phyloP scores from a whole-genome alignment of 805 yeast genomes.

The Kluyveromyces wickerhamii region DNA sequence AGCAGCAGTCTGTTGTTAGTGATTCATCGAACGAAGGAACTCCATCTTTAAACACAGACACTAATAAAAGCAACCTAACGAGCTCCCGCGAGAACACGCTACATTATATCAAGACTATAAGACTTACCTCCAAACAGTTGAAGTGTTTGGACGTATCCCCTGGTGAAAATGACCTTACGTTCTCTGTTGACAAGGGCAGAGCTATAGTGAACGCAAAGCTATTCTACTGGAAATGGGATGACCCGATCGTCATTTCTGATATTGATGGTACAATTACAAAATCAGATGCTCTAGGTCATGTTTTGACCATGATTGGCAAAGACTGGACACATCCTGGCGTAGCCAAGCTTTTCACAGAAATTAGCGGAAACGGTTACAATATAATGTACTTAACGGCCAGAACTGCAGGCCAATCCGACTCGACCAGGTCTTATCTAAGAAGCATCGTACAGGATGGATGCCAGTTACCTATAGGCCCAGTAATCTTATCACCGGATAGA shows the following conservation, averaged over 20 bases:
- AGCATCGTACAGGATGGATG: constrained; percentile 72
- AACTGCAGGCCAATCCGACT: constrained; percentile 91
- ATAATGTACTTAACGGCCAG: constrained; percentile 91
- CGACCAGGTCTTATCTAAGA: constrained; percentile 73
- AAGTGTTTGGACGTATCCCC: constrained; percentile 60
- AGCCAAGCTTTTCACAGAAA: constrained; percentile 84
- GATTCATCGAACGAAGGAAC: constrained; percentile 11
- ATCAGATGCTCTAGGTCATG: constrained; percentile 96
- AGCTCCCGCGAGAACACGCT: constrained; percentile 1
- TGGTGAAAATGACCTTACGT: constrained; percentile 74
- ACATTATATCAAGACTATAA: constrained; percentile 72
- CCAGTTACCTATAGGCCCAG: constrained; percentile 82
- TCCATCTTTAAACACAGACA: constrained; percentile 6
- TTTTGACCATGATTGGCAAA: constrained; percentile 82
- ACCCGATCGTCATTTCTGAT: constrained; percentile 92
- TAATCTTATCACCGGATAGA: constrained; percentile 88
- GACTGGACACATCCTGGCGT: constrained; percentile 99
- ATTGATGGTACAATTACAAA: constrained; percentile 97
- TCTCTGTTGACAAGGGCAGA: constrained; percentile 75
- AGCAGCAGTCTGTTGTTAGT: constrained; percentile 1
- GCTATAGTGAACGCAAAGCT: constrained; percentile 68
- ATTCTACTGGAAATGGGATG: constrained; percentile 73
- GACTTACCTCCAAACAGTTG: constrained; percentile 87
- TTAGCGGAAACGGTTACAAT: constrained; percentile 79
- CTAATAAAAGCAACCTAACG: constrained; percentile 1